phyloP scores from a whole-genome alignment of 495 filamentous ascomycete species.

The Penicillium taxi region DNA sequence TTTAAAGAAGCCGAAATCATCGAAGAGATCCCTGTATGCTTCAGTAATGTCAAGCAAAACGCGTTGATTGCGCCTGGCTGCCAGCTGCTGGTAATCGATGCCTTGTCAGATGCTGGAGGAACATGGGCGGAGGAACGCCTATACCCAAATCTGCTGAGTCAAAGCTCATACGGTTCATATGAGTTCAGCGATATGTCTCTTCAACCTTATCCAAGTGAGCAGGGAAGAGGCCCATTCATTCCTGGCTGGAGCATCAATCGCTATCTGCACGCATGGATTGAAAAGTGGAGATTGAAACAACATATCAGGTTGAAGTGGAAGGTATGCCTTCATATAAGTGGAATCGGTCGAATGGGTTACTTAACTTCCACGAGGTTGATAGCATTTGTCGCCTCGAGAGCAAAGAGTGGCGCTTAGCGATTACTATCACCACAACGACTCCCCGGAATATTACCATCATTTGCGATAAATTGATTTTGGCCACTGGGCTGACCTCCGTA shows the following conservation, averaged over 20 bases:
- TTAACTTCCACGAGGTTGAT: constrained; percentile 15
- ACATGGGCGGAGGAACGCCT: constrained; percentile 53
- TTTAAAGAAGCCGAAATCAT: not conserved
- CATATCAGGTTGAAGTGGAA: constrained; percentile 46
- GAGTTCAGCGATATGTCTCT: constrained; percentile 54
- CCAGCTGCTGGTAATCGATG: constrained; percentile 39
- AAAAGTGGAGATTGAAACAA: constrained; percentile 47
- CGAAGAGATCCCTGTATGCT: constrained; percentile 8
- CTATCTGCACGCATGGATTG: constrained; percentile 53
- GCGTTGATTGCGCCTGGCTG: constrained; percentile 13
- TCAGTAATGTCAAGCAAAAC: not conserved
- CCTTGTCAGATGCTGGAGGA: constrained; percentile 49
- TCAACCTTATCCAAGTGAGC: constrained; percentile 16
- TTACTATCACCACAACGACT: constrained; percentile 1
- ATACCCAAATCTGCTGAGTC: constrained; percentile 43
- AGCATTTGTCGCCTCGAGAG: constrained; percentile 17
- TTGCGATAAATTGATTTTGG: constrained; percentile 55
- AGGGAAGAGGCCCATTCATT: constrained; percentile 43
- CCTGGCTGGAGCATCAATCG: constrained; percentile 52
- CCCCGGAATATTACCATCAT: constrained; percentile 18
- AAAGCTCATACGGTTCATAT: constrained; percentile 30
- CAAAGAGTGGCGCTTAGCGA: constrained; percentile 19
- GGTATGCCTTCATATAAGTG: constrained; percentile 25
- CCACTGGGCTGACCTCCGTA: constrained; percentile 55
- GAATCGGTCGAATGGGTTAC: not conserved